Conservation (phyloP, 495 filamentous ascomycete species). For the Parathielavia hyrcaniae region DNA sequence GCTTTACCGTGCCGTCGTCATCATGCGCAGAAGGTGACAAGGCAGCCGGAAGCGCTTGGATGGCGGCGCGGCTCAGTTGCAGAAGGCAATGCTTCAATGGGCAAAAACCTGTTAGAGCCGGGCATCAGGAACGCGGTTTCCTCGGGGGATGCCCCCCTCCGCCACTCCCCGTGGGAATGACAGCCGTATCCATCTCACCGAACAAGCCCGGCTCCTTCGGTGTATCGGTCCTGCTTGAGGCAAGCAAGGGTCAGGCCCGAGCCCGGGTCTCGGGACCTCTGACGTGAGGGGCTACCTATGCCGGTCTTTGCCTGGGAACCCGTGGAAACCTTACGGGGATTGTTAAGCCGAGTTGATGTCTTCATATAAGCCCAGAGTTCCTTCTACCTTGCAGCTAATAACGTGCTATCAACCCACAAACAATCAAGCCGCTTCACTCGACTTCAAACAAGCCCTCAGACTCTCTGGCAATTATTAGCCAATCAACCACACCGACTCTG, state of each 20-base stretch:
- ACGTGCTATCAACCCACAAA: neutral
- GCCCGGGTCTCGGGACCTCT: slow-evolving; percentile 1
- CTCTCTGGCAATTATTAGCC: neutral
- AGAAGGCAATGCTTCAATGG: neutral
- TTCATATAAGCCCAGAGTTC: slow-evolving; percentile 15
- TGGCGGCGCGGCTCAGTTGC: neutral
- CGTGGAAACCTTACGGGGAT: slow-evolving; percentile 11
- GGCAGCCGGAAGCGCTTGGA: neutral
- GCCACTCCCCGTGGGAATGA: too few relatives aligned
- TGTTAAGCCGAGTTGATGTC: slow-evolving; percentile 23
- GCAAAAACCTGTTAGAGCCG: neutral
- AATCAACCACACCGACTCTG: neutral
- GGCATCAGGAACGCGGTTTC: neutral
- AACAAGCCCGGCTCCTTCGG: too few relatives aligned
- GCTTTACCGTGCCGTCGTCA: slow-evolving; percentile 20
- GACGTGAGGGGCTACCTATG: slow-evolving; percentile 9
- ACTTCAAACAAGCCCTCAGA: neutral
- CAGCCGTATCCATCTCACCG: too few relatives aligned
- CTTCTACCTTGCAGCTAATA: neutral
- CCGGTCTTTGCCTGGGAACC: slow-evolving; percentile 8
- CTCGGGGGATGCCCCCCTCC: neutral
- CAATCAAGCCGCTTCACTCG: neutral
- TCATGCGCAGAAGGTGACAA: neutral
- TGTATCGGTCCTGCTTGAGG: slow-evolving; percentile 1
- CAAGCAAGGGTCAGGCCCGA: neutral